A percentile compares a stretch with the other conserved stretches of the same genome.
Evolutionary conservation across 805 yeast genomes (phyloP).

Genomic region (Helenozyma rhizophorensis): DNA sequence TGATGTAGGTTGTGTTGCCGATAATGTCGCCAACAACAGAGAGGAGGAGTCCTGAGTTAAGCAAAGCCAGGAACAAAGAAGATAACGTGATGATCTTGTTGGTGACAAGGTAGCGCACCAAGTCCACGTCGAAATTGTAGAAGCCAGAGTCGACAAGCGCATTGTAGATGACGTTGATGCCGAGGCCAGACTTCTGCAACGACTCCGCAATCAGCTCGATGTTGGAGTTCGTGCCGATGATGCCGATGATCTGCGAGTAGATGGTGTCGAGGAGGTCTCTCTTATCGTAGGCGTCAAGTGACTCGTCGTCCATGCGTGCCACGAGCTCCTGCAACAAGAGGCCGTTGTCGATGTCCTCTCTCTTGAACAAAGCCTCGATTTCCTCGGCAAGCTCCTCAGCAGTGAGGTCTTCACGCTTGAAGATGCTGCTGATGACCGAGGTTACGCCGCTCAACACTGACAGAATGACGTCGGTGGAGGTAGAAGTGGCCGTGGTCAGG

Average conservation of each 20-base stretch:
- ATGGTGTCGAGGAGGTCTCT: conserved; percentile 7
- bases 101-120: conserved; percentile 12
- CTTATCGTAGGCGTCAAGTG: conserved; percentile 4
- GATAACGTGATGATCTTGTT: conserved; percentile 12
- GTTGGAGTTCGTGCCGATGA: conserved; percentile 16
- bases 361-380: conserved; percentile 5
- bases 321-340: conserved; percentile 4
- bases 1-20: conserved; percentile 10
- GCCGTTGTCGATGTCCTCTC: conserved; percentile 8
- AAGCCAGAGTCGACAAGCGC: conserved; percentile 14
- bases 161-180: conserved; percentile 14
- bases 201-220: conserved; percentile 18
- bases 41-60: conserved; percentile 11
- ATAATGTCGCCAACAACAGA: conserved; percentile 9
- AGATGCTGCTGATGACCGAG: conserved; percentile 4
- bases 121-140: conserved; percentile 16
- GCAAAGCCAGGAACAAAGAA: conserved; percentile 8
- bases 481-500: conserved; percentile 5
- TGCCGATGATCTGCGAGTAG: conserved; percentile 12
- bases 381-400: conserved; percentile 4
- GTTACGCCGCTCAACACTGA: conserved; percentile 2
- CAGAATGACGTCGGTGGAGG: conserved; percentile 3
- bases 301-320: conserved; percentile 4
- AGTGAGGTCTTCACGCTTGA: conserved; percentile 11
- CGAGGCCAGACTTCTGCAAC: conserved; percentile 21